These are phyloP conservation scores for Phalaenopsis equestris DNA, from an alignment of 106 monocot species.

Conservation along the genomic window DNA sequence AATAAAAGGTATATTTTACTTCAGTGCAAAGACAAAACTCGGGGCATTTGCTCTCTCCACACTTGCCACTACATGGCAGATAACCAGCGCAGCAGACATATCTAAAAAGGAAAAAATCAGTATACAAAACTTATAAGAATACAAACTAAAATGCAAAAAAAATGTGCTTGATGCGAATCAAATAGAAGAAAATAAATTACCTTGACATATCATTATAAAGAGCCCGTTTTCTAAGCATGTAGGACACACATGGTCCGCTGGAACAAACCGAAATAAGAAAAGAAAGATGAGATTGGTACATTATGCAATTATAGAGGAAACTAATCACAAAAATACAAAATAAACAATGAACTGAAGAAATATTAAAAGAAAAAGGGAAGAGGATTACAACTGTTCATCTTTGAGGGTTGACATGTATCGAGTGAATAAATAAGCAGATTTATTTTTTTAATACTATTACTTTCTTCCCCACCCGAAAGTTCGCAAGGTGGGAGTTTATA, in stretches of 20 bases:
- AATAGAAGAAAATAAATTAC: slow-evolving; percentile 22
- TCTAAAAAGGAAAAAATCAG: slow-evolving; percentile 25
- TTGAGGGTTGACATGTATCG: background rate
- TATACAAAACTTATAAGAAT: background rate
- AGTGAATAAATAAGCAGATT: background rate
- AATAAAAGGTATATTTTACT: slow-evolving; percentile 25
- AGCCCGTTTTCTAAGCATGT: slow-evolving; percentile 95
- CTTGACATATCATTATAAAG: slow-evolving; percentile 99
- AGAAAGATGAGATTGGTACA: background rate
- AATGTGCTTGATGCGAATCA: background rate
- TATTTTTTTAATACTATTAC: too few relatives aligned
- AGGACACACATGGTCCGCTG: slow-evolving; percentile 94
- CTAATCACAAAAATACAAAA: slow-evolving; percentile 2
- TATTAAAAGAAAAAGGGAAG: background rate
- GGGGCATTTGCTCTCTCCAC: slow-evolving; percentile 82
- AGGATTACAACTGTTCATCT: background rate
- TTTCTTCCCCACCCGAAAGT: too few relatives aligned
- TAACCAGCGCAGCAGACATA: slow-evolving; percentile 97
- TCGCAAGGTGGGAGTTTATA: too few relatives aligned
- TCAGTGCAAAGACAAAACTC: slow-evolving; percentile 89
- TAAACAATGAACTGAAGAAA: background rate
- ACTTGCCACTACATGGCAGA: slow-evolving; percentile 85
- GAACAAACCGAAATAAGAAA: background rate
- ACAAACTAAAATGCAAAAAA: background rate
- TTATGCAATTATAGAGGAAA: background rate